Conservation (phyloP, 352 stramenopile genomes). For the Globisporangium iwayamae region DNA sequence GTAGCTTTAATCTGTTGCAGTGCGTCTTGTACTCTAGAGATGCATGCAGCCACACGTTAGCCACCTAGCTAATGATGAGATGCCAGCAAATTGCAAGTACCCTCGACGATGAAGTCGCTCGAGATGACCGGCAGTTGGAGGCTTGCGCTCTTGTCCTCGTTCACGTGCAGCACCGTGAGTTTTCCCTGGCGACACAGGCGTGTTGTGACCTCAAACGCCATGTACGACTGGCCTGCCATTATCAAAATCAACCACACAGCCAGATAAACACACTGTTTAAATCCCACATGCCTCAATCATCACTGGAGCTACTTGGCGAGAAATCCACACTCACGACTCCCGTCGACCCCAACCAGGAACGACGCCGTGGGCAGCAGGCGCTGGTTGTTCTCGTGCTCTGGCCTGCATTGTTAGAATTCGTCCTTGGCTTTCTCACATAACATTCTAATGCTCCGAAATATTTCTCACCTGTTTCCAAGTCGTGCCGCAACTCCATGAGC, state of each 20-base stretch:
- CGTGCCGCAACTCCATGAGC: slow-evolving; percentile 29
- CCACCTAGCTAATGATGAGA: not conserved
- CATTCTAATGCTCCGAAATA: not conserved
- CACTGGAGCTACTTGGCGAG: not conserved
- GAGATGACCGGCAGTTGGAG: slow-evolving; percentile 59
- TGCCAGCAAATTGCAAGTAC: slow-evolving; percentile 12
- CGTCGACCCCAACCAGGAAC: slow-evolving; percentile 57
- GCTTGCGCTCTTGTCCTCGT: slow-evolving; percentile 42
- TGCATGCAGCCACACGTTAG: too few species aligned
- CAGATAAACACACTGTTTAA: not conserved
- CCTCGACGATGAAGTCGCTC: slow-evolving; percentile 51
- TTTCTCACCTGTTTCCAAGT: slow-evolving; percentile 28
- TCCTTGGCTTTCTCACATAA: not conserved
- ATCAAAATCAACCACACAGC: not conserved
- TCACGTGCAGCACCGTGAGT: slow-evolving; percentile 40
- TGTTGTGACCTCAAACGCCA: slow-evolving; percentile 49
- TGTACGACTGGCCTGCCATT: slow-evolving; percentile 48
- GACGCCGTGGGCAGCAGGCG: slow-evolving; percentile 39
- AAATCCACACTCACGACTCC: slow-evolving; percentile 43
- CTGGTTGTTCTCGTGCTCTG: slow-evolving; percentile 38
- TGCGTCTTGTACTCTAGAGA: slow-evolving; percentile 52
- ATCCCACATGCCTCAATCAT: not conserved
- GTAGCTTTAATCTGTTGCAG: slow-evolving; percentile 35
- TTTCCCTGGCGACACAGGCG: slow-evolving; percentile 45
- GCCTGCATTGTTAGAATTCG: not conserved